phyloP scores from a whole-genome alignment of 1,284 basidiomycete species.

The Boletus austroedulis region DNA sequence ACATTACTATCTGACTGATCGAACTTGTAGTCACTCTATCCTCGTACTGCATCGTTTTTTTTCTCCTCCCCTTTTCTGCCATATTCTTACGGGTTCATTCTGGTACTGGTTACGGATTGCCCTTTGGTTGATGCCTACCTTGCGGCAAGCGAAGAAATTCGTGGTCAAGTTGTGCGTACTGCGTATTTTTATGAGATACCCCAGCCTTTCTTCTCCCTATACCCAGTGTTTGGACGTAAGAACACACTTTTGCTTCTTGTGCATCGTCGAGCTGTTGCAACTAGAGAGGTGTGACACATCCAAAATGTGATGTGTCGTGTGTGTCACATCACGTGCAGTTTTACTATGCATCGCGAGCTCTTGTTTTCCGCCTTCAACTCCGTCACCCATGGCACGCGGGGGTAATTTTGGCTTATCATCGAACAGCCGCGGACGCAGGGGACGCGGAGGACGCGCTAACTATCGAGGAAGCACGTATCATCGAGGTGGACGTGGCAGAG shows the following conservation, averaged over 20 bases:
- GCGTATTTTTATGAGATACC: slow-evolving; percentile 27
- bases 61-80: background rate
- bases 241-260: too few relatives aligned
- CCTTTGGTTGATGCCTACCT: background rate
- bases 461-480: slow-evolving; percentile 43
- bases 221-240: slow-evolving; percentile 1
- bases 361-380: background rate
- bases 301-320: slow-evolving; percentile 25
- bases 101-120: slow-evolving; percentile 26
- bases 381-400: slow-evolving; percentile 34
- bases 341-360: slow-evolving; percentile 3
- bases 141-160: slow-evolving; percentile 1
- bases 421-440: slow-evolving; percentile 42
- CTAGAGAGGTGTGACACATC: slow-evolving; percentile 7
- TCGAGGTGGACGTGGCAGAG: slow-evolving; percentile 41
- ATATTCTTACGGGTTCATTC: slow-evolving; percentile 11
- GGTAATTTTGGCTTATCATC: slow-evolving; percentile 34
- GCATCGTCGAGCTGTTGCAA: too few relatives aligned
- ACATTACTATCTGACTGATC: slow-evolving; percentile 25
- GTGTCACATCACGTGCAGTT: slow-evolving; percentile 28
- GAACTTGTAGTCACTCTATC: slow-evolving; percentile 14
- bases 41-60: background rate
- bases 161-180: slow-evolving; percentile 9
- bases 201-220: slow-evolving; percentile 10
- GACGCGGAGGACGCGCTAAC: slow-evolving; percentile 46